Base-by-base conservation (phyloP, 495 filamentous ascomycete species). In the Talaromyces liani region DNA sequence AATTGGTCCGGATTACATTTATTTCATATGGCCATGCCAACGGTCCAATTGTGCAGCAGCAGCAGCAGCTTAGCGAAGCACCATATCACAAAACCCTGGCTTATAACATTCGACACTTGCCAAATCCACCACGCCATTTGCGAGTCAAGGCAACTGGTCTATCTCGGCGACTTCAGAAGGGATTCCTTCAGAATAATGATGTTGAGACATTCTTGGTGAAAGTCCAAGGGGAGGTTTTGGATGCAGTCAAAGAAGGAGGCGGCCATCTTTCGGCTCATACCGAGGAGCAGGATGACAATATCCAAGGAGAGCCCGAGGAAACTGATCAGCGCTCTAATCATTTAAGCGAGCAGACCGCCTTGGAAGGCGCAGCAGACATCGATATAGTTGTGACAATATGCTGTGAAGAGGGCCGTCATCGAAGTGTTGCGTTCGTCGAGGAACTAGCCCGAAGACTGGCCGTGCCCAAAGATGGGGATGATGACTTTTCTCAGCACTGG, bases 341-440 rank as follows among this genome's bases (percentile, higher is more conserved):
- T 36, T 16, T 6, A 41, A 41, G 14, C 4, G 36, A 41, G 12
- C 4, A 41, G 34, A 14, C 36, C 12, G 10, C 36, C 14, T 9
- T 16, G 4, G 36, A 41, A 16, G 4, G 14, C 36, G 14, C 36
- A 41, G 14, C 9, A 41, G 36, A 41, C 14, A 16, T 62, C 27
- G 25, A 60, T 51, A 3, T 69, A 1, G 33, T 51, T 36, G 62
- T 69, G 49, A 67, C 65, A 53, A 49, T 67, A 51, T 69, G 65
- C 41, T 67, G 67, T 18, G 65, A 67, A 36, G 63, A 69, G 20
- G 65, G 67, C 8, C 65, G 56, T 27, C 65, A 67, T 33, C 18
- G 65, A 36, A 69, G 65, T 49, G 65, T 67, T 49, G 67, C 67
- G 10, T 69, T 69, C 62, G 41, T 69, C 36, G 65, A 65, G 24